Evolutionary conservation across 176 grass and related monocot species (phyloP), one percentile per base, ranked within the genome.

Genomic region (Oryza brachyantha): DNA sequence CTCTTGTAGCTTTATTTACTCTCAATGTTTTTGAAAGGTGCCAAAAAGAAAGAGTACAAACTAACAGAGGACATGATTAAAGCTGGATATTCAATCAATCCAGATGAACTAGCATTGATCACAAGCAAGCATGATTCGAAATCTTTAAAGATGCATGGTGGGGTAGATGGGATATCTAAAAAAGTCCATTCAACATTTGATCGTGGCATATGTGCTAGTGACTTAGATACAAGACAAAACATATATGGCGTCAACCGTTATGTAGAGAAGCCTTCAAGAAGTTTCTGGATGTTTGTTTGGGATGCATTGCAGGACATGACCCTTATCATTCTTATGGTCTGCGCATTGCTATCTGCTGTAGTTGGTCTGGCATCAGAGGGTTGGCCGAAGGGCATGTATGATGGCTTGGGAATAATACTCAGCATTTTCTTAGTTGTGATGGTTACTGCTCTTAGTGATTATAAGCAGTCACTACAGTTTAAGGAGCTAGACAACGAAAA

Each of bases 401-500:
- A 98, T 87, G 96, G 96, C 8, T 48, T 94, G 64, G 96, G 96
- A 70, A 94, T 98, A 68, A 88, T 98, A 70, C 90, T 98, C 70
- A 98, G 96, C 39, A 94, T 98, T 76, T 86, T 94, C 70, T 71
- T 94, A 39, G 92, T 98, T 36, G 96, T 98, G 68, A 78, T 98
- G 35, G 96, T 98, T 79, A 98, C 96, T 71, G 90, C 96, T 60
- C 68, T 86, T 77, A 98, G 96, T 85, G 96, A 98, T 81, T 98
- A 94, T 35, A 94, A 78, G 76, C 96, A 98, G 70, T 98, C 96
- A 8, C 86, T 98, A 46, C 96, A 98, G 80, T 98, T 98, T 28
- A 98, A 92, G 77, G 96, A 98, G 40, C 89, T 98, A 60, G 96
- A 98, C 54, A 94, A 93, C 77, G 92, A 98, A 54, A 98, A 98